Conservation (phyloP, 805 yeast genomes). For the Metschnikowia hibisci region DNA sequence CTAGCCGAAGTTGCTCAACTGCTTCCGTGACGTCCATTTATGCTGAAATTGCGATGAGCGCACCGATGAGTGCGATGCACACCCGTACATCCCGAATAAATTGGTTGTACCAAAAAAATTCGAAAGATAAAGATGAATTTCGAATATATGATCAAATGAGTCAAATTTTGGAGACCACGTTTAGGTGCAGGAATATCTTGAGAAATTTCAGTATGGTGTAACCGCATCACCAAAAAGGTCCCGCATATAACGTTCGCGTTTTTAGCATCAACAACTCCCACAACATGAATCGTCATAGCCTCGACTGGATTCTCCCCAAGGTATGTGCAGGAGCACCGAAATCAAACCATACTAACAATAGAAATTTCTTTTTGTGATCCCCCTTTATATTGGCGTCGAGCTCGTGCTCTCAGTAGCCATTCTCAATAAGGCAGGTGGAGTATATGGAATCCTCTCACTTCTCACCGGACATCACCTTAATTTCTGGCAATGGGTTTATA, state of each 20-base stretch:
- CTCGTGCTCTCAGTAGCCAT: slow-evolving; percentile 69
- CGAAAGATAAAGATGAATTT: too few species aligned
- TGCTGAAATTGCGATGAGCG: too few species aligned
- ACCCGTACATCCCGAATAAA: too few species aligned
- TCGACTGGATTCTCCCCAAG: slow-evolving; percentile 12
- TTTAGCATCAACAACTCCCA: neutral
- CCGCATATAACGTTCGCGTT: neutral
- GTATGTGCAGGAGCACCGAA: slow-evolving; percentile 4
- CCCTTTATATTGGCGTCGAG: slow-evolving; percentile 87
- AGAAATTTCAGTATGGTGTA: too few species aligned
- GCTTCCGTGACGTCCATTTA: too few species aligned
- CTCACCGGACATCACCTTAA: slow-evolving; percentile 87
- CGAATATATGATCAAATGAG: neutral
- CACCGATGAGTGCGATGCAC: too few species aligned
- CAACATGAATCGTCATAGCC: neutral
- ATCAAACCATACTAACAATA: slow-evolving; percentile 17
- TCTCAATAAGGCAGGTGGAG: slow-evolving; percentile 84
- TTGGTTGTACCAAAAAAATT: too few species aligned
- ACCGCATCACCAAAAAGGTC: too few species aligned
- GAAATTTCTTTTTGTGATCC: slow-evolving; percentile 67
- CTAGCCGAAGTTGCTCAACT: too few species aligned
- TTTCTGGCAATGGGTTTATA: slow-evolving; percentile 77
- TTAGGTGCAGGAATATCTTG: too few species aligned
- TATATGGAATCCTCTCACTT: slow-evolving; percentile 79
- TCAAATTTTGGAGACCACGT: too few species aligned